Evolutionary conservation across 805 yeast species (phyloP), one percentile per base, ranked within the genome.

Genomic region (Pichia phayaonensis): DNA sequence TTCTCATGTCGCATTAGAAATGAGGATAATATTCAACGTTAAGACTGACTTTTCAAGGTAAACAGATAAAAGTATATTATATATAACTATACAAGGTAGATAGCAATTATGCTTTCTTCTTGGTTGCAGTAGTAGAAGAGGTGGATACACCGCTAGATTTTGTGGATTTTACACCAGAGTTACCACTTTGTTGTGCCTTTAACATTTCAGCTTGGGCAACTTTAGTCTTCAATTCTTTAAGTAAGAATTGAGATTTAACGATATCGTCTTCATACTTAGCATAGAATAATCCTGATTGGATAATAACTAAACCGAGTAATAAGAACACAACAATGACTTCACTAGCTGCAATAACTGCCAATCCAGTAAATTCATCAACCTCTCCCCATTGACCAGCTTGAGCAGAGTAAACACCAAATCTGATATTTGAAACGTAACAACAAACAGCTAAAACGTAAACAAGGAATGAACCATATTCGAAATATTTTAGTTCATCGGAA

Each of bases 291-390:
- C 97, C 97, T 48, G 79, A 82, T 71, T 94, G 98, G 58, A 94
- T 76, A 11, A 86, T 74, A 42, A 90, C 69, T n/a, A 90, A 86
- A 56, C 97, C 97, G 22, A 80, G 63, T 47, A 90, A 71, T 18
- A 86, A 73, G 48, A 88, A 65, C 10, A 86, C 79, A 57, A 87
- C 74, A 74, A 92, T 83, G 39, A 84, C 76, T 68, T 84, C 84
- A 27, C 94, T 83, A 6, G 98, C 97, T 40, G 94, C 97, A 61
- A 94, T 79, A 40, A 94, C 96, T 56, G 87, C 88, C 61, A 92
- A 69, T 29, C 98, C 98, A 22, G 95, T 87, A 54, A 75, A 74
- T 64, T 78, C 81, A 61, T 86, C 87, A 46, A 94, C 96, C 47
- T 92, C 98, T 57, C 97, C 98, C 98, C 98, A 92, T 53, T 80